Conservation (phyloP, 1,139 yeast genomes). For the Saccharomyces hybrid region DNA sequence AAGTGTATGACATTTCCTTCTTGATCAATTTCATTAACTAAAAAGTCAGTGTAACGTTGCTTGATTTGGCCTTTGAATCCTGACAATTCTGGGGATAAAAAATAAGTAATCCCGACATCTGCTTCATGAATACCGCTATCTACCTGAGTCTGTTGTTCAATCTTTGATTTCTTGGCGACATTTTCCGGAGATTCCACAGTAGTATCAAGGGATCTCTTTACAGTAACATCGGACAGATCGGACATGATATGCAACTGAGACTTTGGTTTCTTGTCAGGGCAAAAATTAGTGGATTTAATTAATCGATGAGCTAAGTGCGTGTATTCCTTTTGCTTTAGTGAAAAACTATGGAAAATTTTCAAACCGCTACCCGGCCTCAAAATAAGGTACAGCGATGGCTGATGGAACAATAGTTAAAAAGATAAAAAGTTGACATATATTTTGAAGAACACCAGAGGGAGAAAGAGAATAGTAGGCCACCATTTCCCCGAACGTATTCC, state of each 20-base stretch:
- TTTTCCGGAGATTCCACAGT: slow-evolving; percentile 5
- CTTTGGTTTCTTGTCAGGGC: neutral
- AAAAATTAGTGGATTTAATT: no score
- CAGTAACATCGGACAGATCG: neutral
- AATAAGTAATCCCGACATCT: slow-evolving; percentile 83
- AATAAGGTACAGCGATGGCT: neutral
- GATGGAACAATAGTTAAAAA: neutral
- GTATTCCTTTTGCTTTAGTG: neutral
- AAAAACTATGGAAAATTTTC: neutral
- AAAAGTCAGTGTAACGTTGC: slow-evolving; percentile 88
- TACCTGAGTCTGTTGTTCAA: neutral
- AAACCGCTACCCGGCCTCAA: neutral
- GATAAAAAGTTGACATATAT: no score
- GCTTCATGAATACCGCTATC: slow-evolving; percentile 38
- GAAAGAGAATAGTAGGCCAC: neutral
- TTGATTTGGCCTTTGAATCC: slow-evolving; percentile 79
- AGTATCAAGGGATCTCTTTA: slow-evolving; percentile 6
- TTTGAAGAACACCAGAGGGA: neutral
- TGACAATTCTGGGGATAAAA: slow-evolving; percentile 43
- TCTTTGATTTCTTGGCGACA: slow-evolving; percentile 9
- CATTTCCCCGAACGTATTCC: neutral
- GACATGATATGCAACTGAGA: neutral
- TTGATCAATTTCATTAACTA: slow-evolving; percentile 76
- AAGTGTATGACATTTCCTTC: slow-evolving; percentile 69
- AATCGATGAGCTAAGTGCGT: neutral